These are phyloP conservation scores for Neurospora africana DNA, from an alignment of 495 filamentous ascomycete species.

Conservation along the genomic window DNA sequence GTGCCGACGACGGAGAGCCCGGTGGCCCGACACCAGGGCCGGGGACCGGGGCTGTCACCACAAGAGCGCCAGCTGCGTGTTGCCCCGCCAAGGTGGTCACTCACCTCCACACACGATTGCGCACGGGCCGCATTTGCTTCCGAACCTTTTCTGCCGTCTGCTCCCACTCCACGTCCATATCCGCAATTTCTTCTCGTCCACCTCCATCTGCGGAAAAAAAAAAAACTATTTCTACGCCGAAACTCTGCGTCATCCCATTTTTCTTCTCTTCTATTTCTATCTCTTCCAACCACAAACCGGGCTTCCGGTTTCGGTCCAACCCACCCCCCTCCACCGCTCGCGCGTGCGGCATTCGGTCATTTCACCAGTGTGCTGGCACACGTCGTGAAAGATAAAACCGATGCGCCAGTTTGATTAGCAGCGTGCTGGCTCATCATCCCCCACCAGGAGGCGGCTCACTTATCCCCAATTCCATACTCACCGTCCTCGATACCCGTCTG, in stretches of 20 bases:
- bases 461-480: too few relatives aligned
- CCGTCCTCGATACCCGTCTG: too few relatives aligned
- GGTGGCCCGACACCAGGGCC: too few relatives aligned
- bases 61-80: background rate
- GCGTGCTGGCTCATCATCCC: background rate
- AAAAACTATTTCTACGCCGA: background rate
- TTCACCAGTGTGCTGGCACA: background rate
- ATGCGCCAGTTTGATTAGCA: background rate
- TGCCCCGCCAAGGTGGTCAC: background rate
- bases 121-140: background rate
- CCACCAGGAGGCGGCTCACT: too few relatives aligned
- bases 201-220: background rate
- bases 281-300: background rate
- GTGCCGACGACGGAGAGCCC: too few relatives aligned
- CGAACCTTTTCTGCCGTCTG: background rate
- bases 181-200: background rate
- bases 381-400: background rate
- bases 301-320: background rate
- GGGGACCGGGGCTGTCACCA: too few relatives aligned
- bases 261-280: background rate
- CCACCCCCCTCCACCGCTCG: background rate
- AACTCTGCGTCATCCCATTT: background rate
- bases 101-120: background rate
- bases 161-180: background rate
- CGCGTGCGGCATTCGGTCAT: background rate